Conservation (phyloP, 345 rosid genomes). For the Aurinia saxatilis region DNA sequence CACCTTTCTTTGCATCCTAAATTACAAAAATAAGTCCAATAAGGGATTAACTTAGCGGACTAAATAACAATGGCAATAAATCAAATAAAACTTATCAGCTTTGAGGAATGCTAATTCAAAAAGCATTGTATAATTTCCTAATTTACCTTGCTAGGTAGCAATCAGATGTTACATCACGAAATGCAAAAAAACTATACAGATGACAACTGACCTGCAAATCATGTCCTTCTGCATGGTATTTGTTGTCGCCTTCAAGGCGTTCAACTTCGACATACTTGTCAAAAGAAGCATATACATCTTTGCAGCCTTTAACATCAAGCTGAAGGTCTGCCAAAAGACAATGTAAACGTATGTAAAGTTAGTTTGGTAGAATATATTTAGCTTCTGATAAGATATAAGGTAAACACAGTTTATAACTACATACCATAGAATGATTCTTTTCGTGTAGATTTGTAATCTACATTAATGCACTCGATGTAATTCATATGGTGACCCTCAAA, state of each 20-base stretch:
- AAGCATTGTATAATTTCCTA: background rate
- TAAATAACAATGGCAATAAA: background rate
- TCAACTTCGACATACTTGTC: conserved; percentile 99
- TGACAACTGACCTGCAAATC: conserved; percentile 72
- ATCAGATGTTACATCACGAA: background rate
- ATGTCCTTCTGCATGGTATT: conserved; percentile 87
- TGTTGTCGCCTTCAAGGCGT: conserved; percentile 96
- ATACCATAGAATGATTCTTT: conserved; percentile 97
- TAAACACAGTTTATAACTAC: conserved; percentile 4
- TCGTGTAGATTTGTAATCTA: conserved; percentile 87
- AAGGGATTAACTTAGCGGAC: background rate
- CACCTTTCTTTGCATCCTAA: conserved; percentile 98
- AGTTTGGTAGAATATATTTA: conserved; percentile 3
- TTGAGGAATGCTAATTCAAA: background rate
- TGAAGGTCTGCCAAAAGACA: conserved; percentile 68
- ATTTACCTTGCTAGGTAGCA: conserved; percentile 4
- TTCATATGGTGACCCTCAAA: conserved; percentile 99
- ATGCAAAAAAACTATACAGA: background rate
- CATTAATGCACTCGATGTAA: conserved; percentile 96
- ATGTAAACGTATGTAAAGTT: conserved; percentile 5
- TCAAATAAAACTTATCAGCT: background rate
- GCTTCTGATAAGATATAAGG: background rate
- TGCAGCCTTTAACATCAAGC: conserved; percentile 98
- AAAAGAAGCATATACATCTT: conserved; percentile 95
- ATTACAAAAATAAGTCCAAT: background rate